These are phyloP conservation scores for Tricholoma sp. DNA, from an alignment of 768 basidiomycete genomes.

Conservation along the genomic window DNA sequence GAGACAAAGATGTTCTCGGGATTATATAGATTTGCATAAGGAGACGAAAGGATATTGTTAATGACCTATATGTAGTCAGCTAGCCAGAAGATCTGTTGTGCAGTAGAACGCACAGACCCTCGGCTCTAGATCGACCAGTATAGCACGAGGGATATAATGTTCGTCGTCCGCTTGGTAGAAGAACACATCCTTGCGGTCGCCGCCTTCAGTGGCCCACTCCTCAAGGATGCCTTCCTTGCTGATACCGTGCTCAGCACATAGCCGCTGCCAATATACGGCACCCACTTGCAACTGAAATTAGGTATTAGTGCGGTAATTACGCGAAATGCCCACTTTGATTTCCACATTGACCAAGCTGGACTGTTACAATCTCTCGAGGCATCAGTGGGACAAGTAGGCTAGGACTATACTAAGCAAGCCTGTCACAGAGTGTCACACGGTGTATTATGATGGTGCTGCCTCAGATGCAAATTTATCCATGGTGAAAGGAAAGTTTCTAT, in stretches of 20 bases:
- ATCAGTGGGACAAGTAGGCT: conserved; percentile 29
- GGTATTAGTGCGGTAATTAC: not conserved
- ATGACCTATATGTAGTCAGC: conserved; percentile 66
- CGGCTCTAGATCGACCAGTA: conserved; percentile 94
- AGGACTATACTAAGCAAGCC: no score
- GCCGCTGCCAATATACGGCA: conserved; percentile 95
- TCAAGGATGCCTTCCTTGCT: conserved; percentile 92
- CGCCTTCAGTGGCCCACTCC: conserved; percentile 93
- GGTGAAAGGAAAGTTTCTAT: no score
- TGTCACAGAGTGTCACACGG: not conserved
- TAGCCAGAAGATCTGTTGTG: conserved; percentile 1
- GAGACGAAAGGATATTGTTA: conserved; percentile 86
- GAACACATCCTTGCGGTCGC: conserved; percentile 98
- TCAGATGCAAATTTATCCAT: no score
- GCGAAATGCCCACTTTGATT: conserved; percentile 68
- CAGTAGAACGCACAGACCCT: conserved; percentile 51
- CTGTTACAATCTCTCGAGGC: conserved; percentile 82
- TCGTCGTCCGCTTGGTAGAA: conserved; percentile 99
- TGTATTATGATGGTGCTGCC: no score
- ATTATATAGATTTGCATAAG: conserved; percentile 90
- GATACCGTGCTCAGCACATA: conserved; percentile 98
- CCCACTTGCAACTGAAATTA: conserved; percentile 58
- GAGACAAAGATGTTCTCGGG: conserved; percentile 97
- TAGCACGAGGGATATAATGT: conserved; percentile 96
- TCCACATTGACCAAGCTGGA: conserved; percentile 88